These are phyloP conservation scores for Starmerella davenportii DNA, from an alignment of 805 yeast genomes.

Conservation along the genomic window DNA sequence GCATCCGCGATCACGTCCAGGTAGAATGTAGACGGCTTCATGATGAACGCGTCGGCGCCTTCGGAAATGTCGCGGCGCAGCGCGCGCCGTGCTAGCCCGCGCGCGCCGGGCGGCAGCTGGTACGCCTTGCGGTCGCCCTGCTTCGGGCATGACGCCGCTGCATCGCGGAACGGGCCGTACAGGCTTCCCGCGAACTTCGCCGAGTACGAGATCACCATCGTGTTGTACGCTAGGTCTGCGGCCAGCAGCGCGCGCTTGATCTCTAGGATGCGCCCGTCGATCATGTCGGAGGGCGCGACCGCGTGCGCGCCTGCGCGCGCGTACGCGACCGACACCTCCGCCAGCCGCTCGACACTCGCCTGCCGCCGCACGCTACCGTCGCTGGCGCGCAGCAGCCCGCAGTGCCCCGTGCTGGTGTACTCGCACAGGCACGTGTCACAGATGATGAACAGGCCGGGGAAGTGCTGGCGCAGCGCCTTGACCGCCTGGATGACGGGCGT, in stretches of 20 bases:
- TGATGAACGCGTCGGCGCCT: constrained; percentile 91
- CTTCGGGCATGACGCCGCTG: constrained; percentile 82
- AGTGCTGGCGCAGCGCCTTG: constrained; percentile 40
- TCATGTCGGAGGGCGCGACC: constrained; percentile 96
- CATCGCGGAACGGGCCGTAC: constrained; percentile 96
- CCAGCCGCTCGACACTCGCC: constrained; percentile 59
- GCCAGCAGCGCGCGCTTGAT: constrained; percentile 71
- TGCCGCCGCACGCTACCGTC: constrained; percentile 75
- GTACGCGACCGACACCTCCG: constrained; percentile 86
- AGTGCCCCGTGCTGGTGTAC: constrained; percentile 94
- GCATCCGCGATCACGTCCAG: constrained; percentile 85
- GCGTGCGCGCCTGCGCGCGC: constrained; percentile 91
- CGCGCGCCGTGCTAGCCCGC: constrained; percentile 89
- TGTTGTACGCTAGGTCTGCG: constrained; percentile 68
- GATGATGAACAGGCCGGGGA: constrained; percentile 73
- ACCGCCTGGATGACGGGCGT: constrained; percentile 85
- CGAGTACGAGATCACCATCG: constrained; percentile 79
- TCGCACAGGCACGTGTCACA: constrained; percentile 96
- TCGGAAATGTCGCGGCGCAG: constrained; percentile 67
- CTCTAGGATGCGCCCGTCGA: constrained; percentile 82
- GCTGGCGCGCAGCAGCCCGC: constrained; percentile 66
- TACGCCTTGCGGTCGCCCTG: constrained; percentile 83
- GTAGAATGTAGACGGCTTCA: constrained; percentile 91
- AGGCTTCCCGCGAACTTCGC: constrained; percentile 84
- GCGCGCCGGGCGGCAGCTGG: constrained; percentile 83